phyloP scores from a whole-genome alignment of 495 filamentous ascomycete species.

The Hyaloscypha hepaticicola region DNA sequence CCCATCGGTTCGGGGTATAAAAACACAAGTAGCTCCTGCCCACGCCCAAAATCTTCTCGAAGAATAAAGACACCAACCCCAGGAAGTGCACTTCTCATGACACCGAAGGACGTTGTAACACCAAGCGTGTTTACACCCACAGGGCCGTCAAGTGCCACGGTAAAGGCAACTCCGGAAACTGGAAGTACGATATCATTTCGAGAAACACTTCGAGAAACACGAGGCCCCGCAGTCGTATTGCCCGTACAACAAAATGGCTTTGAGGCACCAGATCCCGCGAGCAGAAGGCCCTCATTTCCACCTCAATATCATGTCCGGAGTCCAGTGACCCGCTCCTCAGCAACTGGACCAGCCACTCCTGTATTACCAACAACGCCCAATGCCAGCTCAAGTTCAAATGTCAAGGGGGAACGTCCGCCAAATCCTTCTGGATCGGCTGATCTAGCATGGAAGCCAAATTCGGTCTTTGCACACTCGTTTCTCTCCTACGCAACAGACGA shows the following conservation, averaged over 20 bases:
- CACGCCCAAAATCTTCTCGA: background rate
- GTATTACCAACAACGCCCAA: background rate
- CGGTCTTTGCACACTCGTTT: constrained; percentile 26
- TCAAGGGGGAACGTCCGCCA: background rate
- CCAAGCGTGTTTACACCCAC: background rate
- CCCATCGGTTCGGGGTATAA: background rate
- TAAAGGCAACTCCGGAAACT: background rate
- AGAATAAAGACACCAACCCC: background rate
- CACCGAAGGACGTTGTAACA: background rate
- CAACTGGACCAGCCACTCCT: background rate
- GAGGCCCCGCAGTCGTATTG: too few species aligned
- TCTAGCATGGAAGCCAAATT: constrained; percentile 20
- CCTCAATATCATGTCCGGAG: too few species aligned
- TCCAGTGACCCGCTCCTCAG: background rate
- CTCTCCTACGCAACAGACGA: constrained; percentile 35
- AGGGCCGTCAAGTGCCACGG: background rate
- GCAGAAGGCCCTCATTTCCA: too few species aligned
- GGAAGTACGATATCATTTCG: background rate
- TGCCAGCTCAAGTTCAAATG: background rate
- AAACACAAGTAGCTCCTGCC: background rate
- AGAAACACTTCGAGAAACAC: too few species aligned
- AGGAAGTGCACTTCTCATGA: background rate
- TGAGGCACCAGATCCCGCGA: too few species aligned
- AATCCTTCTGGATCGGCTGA: background rate
- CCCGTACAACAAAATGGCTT: too few species aligned